Percentiles rank a stretch among this genome's conserved stretches.
These are phyloP conservation scores for Pichia sp. DNA, from an alignment of 1,139 yeast species.

Conservation along the genomic window DNA sequence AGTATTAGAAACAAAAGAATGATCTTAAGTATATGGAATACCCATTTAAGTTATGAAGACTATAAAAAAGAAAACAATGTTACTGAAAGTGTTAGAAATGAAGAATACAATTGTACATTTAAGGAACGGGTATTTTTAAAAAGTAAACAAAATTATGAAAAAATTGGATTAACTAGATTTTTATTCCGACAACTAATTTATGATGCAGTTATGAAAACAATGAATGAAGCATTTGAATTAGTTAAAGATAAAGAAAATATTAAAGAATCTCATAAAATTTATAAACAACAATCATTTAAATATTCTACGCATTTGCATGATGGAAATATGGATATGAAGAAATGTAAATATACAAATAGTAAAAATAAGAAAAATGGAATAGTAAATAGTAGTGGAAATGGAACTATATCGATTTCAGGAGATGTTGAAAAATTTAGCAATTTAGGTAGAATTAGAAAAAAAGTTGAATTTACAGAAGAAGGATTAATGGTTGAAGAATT, in stretches of 20 bases:
- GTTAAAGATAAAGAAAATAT: constrained; percentile 2
- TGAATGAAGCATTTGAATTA: constrained; percentile 8
- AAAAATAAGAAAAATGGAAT: background rate
- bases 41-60: constrained; percentile 37
- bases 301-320: constrained; percentile 12
- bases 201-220: constrained; percentile 26
- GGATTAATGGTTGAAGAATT: constrained; percentile 21
- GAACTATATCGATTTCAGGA: background rate
- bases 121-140: constrained; percentile 9
- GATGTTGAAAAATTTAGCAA: constrained; percentile 17
- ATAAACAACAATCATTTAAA: constrained; percentile 7
- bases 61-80: constrained; percentile 15
- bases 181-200: constrained; percentile 46
- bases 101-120: constrained; percentile 6
- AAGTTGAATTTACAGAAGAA: constrained; percentile 21
- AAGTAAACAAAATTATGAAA: constrained; percentile 10
- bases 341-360: constrained; percentile 1
- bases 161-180: constrained; percentile 34
- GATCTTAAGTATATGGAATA: constrained; percentile 50
- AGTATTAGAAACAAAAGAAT: constrained; percentile 49
- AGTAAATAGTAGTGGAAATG: background rate
- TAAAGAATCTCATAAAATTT: background rate
- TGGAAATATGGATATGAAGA: constrained; percentile 1
- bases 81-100: constrained; percentile 1
- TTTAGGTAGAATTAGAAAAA: constrained; percentile 24